These are phyloP conservation scores for Diaporthe amygdali DNA, from an alignment of 2,329 filamentous ascomycete genomes.

Conservation along the genomic window DNA sequence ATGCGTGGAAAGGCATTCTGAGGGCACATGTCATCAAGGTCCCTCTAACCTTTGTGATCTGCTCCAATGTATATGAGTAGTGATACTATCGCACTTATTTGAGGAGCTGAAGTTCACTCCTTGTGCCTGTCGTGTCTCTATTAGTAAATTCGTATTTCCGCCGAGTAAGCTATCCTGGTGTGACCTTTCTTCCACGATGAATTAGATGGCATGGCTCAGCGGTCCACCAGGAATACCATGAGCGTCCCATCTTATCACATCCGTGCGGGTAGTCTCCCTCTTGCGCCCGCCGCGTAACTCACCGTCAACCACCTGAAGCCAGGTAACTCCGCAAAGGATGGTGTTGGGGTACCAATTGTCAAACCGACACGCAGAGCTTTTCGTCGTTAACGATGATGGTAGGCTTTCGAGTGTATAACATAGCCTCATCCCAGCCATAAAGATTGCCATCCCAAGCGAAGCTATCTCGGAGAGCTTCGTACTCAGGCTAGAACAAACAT, in stretches of 20 bases:
- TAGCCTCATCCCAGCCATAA: constrained; percentile 24
- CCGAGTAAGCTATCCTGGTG: too few relatives aligned
- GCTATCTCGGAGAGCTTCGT: neutral
- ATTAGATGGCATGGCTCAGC: neutral
- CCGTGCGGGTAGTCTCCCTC: neutral
- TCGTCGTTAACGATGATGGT: neutral
- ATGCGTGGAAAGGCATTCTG: too few relatives aligned
- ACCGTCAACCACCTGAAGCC: neutral
- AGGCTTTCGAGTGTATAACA: constrained; percentile 14
- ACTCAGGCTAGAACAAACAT: neutral
- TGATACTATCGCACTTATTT: too few relatives aligned
- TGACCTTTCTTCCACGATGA: too few relatives aligned
- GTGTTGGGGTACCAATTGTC: neutral
- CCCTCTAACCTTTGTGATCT: too few relatives aligned
- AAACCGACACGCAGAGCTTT: neutral
- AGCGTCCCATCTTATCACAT: constrained; percentile 1
- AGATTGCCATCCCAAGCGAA: constrained; percentile 22
- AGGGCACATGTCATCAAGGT: too few relatives aligned
- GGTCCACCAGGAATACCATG: neutral
- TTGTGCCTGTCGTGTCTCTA: neutral
- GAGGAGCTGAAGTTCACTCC: neutral
- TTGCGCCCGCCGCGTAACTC: neutral
- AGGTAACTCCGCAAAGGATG: neutral
- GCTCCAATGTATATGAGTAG: too few relatives aligned
- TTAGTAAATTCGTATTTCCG: neutral